Evolutionary conservation across 2,329 filamentous ascomycete genomes (phyloP), one percentile per base, ranked within the genome.

Genomic region (Paracamarosporium sp.): DNA sequence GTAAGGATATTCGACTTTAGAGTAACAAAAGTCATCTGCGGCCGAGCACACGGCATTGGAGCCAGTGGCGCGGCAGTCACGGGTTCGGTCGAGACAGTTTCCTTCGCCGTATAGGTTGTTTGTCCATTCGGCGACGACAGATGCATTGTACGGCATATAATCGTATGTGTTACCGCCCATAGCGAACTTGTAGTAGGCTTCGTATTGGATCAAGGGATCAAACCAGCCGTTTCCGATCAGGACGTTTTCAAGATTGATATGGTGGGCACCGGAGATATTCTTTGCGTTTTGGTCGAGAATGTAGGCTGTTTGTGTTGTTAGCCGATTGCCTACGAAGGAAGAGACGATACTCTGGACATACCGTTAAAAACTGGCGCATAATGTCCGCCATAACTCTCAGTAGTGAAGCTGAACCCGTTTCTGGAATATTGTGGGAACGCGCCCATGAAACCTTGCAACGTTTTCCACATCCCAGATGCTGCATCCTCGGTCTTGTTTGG

Each of bases 401-500:
- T 85, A 0, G 84, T 76, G 62, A 87, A 85, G 65, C 82, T 81
- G 64, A 87, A 83, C 0, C 80, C 81, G 41, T 81, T 76, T 20
- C 81, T 74, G 0, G 74, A 68, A 59, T 78, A 78, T 31, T 77
- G 59, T 1, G 76, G 85, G 67, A 88, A 88, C 0, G 81, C 85
- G 2, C 85, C 85, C 81, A 87, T 85, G 71, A 88, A 88, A 1
- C 85, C 85, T 65, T 88, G 86, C 25, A 88, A 67, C 0, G 83
- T 85, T 70, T 83, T 85, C 83, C 84, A 88, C 76, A 88, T 85
- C 53, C 83, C 83, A 1, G 84, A 84, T 3, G 85, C 85, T 2
- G 85, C 85, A 53, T 72, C 76, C 15, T 75, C 63, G 1, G 85
- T 87, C 8, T 78, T 78, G 64, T 86, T 85, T 9, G 83, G 81